Evolutionary conservation across 805 yeast species (phyloP), one percentile per base, ranked within the genome.

Genomic region (Saccharomyces jurei): DNA sequence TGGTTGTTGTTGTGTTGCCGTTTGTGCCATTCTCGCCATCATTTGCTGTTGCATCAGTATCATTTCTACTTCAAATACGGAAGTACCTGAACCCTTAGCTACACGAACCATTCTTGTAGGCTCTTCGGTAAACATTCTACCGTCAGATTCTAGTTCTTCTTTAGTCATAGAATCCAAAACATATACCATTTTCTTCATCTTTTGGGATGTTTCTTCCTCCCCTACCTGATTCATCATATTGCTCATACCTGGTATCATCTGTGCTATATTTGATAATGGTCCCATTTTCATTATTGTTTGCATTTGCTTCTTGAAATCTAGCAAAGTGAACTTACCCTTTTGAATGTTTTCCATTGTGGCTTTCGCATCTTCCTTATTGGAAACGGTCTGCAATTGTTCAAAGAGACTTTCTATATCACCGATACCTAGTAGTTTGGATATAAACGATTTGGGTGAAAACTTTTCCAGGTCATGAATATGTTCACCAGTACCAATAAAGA

Each of bases 401-500:
- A 94, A 83, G 61, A 92, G 79, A 31, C 96, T 90, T 70, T 89
- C 96, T 56, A 92, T 82, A 71, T 92, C 98, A 55, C 98, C 98
- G 64, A 94, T 91, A 4, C 99, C 99, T 55, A 92, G 77, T 54
- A 92, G 76, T 71, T 90, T 90, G n/a, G 96, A 87, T 46, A 92
- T 82, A 70, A 94, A 92, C 55, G 90, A 84, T 59, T 83, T 81
- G 27, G 98, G 97, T 26, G 94, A 85, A 69, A 92, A 92, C 50
- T 87, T 82, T 71, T 94, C 99, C 56, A 92, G 79, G 69, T 92
- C 98, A 54, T 86, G 87, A 41, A 91, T 87, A 67, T 94, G 99
- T 71, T 92, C 99, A 68, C 99, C 99, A 2, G 98, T 92, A 81
- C 99, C 99, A 56, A 92, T 94, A 67, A 92, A 92, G 8, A 87